Evolutionary conservation across 768 basidiomycete species (phyloP), one percentile per base, ranked within the genome.

Genomic region (Favolaschia claudopus): DNA sequence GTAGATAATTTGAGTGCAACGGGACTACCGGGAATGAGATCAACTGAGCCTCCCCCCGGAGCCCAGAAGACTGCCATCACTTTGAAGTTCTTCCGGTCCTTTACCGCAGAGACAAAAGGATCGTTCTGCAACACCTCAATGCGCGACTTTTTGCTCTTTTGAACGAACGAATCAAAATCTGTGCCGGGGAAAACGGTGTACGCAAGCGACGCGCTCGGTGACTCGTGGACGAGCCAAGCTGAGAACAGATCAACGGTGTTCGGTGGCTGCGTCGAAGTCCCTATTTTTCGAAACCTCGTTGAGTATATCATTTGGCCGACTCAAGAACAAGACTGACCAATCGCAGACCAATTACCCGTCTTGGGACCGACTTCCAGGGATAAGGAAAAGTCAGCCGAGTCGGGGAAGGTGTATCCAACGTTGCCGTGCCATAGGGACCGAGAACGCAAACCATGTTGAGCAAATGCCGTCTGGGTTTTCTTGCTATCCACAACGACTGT

Each of bases 41-140:
- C 69, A 48, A 79, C 70, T 1, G 76, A 71, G 14, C 83, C 85
- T 8, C 84, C 85, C 4, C 44, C 58, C 1, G 63, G 42, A 52
- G 80, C 73, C 88, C 89, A 89, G 69, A 89, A 86, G 5, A 86
- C 80, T n/a, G 74, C 73, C 76, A 83, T 81, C 5, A 75, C 76
- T 1, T 72, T 78, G 27, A 73, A 63, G 60, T 82, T 71, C 3
- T 54, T 62, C 6, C 65, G 62, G 54, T 89, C 85, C 59, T 78
- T 76, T 19, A 84, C 70, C 0, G 87, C 86, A 13, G 85, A 84
- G 37, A 85, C 70, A 37, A 68, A 61, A 0, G 58, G 72, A 64
- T 85, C 79, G 67, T 88, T 88, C 50, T 72, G 73, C 27, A 86
- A 63, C 12, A 75, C 75, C 43, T 69, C 70, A 29, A 85, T 58